Conservation (phyloP, 2,329 filamentous ascomycete species). For the Trichoderma brevicompactum region DNA sequence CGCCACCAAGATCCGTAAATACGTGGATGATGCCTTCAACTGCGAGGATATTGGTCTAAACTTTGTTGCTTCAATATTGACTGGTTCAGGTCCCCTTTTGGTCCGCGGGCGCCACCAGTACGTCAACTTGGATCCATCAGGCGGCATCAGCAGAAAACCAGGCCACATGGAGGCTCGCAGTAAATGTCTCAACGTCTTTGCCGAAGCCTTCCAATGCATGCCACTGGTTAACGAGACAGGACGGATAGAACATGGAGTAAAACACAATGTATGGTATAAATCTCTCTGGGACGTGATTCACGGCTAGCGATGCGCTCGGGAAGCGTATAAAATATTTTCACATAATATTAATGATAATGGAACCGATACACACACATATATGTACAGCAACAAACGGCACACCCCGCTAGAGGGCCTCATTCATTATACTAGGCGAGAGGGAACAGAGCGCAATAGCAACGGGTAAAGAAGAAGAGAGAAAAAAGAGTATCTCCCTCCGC, state of each 20-base stretch:
- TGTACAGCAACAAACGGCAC: constrained; percentile 5
- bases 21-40: constrained; percentile 47
- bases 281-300: constrained; percentile 29
- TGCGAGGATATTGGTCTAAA: constrained; percentile 50
- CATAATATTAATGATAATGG: constrained; percentile 26
- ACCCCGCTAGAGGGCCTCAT: neutral
- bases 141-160: constrained; percentile 42
- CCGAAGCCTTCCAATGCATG: constrained; percentile 42
- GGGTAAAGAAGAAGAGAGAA: neutral
- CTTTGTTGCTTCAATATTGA: constrained; percentile 43
- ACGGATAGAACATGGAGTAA: constrained; percentile 41
- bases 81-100: constrained; percentile 42
- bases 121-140: constrained; percentile 40
- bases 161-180: constrained; percentile 44
- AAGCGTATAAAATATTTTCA: neutral
- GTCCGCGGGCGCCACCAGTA: constrained; percentile 42
- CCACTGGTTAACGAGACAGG: constrained; percentile 42
- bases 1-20: constrained; percentile 41
- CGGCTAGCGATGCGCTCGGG: constrained; percentile 21
- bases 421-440: constrained; percentile 8
- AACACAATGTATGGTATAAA: constrained; percentile 31
- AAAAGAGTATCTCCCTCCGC: neutral
- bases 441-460: neutral
- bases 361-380: constrained; percentile 20
- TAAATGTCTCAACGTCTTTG: constrained; percentile 44